Evolutionary conservation across 2,329 filamentous ascomycete genomes (phyloP).

Genomic region (Fusarium paranaense): DNA sequence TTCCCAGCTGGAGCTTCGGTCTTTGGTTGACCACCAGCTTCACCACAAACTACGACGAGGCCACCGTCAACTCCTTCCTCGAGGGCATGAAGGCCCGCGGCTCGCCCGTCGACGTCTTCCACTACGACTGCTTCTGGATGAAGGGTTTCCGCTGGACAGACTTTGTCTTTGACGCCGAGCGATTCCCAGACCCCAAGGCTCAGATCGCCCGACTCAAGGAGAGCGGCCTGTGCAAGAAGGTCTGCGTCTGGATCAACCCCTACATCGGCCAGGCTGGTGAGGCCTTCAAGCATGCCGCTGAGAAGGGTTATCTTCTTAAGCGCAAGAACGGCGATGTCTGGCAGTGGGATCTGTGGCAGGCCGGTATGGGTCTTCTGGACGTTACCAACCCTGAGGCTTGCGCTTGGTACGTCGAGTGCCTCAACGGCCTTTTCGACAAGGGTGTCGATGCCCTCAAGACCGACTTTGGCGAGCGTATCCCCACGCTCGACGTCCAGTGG

Average conservation of each 20-base stretch:
- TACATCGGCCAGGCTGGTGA: slow-evolving; percentile 78
- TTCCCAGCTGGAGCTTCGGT: slow-evolving; percentile 81
- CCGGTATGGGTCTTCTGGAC: slow-evolving; percentile 79
- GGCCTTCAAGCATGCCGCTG: slow-evolving; percentile 72
- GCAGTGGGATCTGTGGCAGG: slow-evolving; percentile 84
- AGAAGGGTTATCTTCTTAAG: slow-evolving; percentile 77
- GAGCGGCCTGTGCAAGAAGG: slow-evolving; percentile 69
- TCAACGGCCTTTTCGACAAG: slow-evolving; percentile 73
- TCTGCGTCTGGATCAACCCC: slow-evolving; percentile 82
- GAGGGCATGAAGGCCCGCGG: slow-evolving; percentile 74
- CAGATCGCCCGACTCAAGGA: slow-evolving; percentile 74
- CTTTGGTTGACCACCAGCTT: slow-evolving; percentile 83
- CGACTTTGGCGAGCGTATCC: slow-evolving; percentile 80
- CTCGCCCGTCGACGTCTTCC: slow-evolving; percentile 77
- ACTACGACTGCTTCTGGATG: slow-evolving; percentile 85
- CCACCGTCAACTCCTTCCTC: slow-evolving; percentile 75
- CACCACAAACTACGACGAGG: slow-evolving; percentile 78
- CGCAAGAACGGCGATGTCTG: slow-evolving; percentile 76
- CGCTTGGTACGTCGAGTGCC: slow-evolving; percentile 72
- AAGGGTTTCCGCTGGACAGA: slow-evolving; percentile 81
- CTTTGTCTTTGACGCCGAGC: slow-evolving; percentile 75
- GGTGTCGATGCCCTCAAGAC: slow-evolving; percentile 81
- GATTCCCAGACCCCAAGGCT: slow-evolving; percentile 75
- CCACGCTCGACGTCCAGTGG: slow-evolving; percentile 73
- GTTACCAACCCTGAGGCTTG: slow-evolving; percentile 78